These are phyloP conservation scores for Zopfochytrium polystomum DNA, from an alignment of 371 early-diverging fungal genomes.

Conservation along the genomic window DNA sequence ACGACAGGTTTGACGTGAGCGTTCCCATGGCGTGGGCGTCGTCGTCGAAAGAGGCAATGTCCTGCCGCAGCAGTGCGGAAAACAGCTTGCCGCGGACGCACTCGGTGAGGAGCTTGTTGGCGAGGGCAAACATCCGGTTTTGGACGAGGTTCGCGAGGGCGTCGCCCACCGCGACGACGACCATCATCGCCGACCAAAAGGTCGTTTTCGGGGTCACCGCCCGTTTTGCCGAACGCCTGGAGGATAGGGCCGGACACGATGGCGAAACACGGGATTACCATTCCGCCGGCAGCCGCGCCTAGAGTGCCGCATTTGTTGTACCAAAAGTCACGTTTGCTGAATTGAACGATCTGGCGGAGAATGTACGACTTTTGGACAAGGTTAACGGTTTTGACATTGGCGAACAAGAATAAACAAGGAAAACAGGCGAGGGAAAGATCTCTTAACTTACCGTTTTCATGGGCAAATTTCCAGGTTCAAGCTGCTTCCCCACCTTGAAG, in stretches of 20 bases:
- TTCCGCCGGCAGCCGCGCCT: conserved; percentile 34
- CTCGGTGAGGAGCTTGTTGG: conserved; percentile 44
- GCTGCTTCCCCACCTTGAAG: no score
- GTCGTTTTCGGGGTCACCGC: neutral
- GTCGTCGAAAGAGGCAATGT: conserved; percentile 80
- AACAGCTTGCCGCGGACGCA: conserved; percentile 59
- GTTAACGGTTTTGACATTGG: no score
- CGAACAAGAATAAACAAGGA: neutral
- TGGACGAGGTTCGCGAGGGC: conserved; percentile 3
- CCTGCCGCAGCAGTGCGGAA: conserved; percentile 66
- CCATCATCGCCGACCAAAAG: conserved; percentile 68
- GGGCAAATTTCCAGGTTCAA: no score
- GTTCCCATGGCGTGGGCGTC: conserved; percentile 76
- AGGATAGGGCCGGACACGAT: neutral
- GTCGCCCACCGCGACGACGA: conserved; percentile 53
- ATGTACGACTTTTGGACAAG: conserved; percentile 3
- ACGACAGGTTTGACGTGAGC: conserved; percentile 75
- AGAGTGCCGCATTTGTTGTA: conserved; percentile 27
- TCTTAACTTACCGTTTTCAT: no score
- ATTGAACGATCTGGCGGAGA: conserved; percentile 19
- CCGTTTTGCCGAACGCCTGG: neutral
- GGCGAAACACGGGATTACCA: conserved; percentile 10
- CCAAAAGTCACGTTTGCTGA: conserved; percentile 34
- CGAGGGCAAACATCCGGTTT: conserved; percentile 8
- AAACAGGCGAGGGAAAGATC: neutral